Evolutionary conservation across 2,329 filamentous ascomycete genomes (phyloP).

Genomic region (Pezicula radicicola): DNA sequence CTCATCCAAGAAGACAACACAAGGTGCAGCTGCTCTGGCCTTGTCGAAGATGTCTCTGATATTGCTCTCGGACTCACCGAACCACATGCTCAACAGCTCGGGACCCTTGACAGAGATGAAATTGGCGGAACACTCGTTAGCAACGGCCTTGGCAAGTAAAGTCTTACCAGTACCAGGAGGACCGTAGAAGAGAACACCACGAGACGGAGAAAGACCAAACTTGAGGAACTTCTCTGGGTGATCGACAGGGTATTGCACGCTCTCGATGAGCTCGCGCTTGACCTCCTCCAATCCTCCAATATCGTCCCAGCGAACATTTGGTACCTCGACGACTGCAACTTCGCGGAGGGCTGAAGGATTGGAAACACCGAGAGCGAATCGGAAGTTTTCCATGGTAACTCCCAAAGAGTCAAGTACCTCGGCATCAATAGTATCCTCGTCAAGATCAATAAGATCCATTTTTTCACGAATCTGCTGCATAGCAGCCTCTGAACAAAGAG

Average conservation of each 20-base stretch:
- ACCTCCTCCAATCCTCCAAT: slow-evolving; percentile 97
- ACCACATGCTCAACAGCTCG: slow-evolving; percentile 99
- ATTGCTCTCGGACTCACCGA: slow-evolving; percentile 99
- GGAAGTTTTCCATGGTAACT: slow-evolving; percentile 99
- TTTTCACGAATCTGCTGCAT: slow-evolving; percentile 99
- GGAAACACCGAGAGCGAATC: slow-evolving; percentile 94
- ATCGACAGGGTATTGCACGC: slow-evolving; percentile 97
- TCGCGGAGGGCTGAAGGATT: slow-evolving; percentile 98
- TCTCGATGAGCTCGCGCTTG: slow-evolving; percentile 99
- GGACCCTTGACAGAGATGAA: slow-evolving; percentile 99
- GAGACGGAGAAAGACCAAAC: slow-evolving; percentile 95
- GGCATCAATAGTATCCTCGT: slow-evolving; percentile 98
- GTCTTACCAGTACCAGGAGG: slow-evolving; percentile 99
- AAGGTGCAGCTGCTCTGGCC: slow-evolving; percentile 94
- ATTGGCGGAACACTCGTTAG: slow-evolving; percentile 98
- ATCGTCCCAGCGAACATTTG: slow-evolving; percentile 99
- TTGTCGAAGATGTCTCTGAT: slow-evolving; percentile 99
- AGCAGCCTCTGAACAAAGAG: slow-evolving; percentile 96
- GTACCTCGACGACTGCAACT: slow-evolving; percentile 97
- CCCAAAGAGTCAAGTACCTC: slow-evolving; percentile 97
- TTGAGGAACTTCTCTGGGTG: slow-evolving; percentile 99
- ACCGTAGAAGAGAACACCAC: slow-evolving; percentile 98
- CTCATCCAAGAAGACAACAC: slow-evolving; percentile 98
- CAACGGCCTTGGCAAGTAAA: slow-evolving; percentile 97
- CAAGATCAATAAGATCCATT: slow-evolving; percentile 99